Evolutionary conservation across 495 filamentous ascomycete species (phyloP), one percentile per base, ranked within the genome.

Genomic region (Lasiosphaeria ovina): DNA sequence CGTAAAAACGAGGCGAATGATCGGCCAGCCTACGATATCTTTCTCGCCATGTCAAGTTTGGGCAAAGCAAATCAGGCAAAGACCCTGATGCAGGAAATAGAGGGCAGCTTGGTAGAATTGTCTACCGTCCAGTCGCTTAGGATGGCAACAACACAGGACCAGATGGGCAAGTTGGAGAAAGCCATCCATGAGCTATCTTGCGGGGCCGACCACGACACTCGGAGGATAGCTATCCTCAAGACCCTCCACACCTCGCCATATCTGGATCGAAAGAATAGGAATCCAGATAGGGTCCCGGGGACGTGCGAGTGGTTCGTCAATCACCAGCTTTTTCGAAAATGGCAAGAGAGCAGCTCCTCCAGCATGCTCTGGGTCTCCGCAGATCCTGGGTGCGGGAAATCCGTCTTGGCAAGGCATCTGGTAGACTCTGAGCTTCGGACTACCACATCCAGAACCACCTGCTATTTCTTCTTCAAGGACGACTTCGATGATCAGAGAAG

Each of bases 381-480:
- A 17, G 55, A 57, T 35, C 55, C 55, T 34, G 55, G 55, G 4
- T 48, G 55, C 24, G 55, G 55, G 7, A 57, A 57, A 14, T 57
- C 55, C 4, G 55, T 57, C 6, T 32, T 57, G 0, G 55, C 55
- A 16, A 48, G 40, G 11, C 49, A 47, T 57, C 40, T 57, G 7
- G 32, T 57, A 17, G 40, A 49, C 40, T n/a, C 44, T n/a, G 44
- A 47, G n/a, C 6, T 4, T 34, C 31, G 5, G 31, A 12, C 16
- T 9, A 24, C 16, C 42, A 16, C 7, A 8, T 42, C 17, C 17
- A 32, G 17, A 14, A 8, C 35, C 1, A 49, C 49, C 3, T 57
- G 55, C 55, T 49, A 47, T 16, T 57, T 57, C 55, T 47, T 47
- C 42, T 57, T 57, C 55, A 48, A 57, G 40, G 17, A 40, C 7